These are phyloP conservation scores for Aspergillus baeticus DNA, from an alignment of 495 filamentous ascomycete species.

Conservation along the genomic window DNA sequence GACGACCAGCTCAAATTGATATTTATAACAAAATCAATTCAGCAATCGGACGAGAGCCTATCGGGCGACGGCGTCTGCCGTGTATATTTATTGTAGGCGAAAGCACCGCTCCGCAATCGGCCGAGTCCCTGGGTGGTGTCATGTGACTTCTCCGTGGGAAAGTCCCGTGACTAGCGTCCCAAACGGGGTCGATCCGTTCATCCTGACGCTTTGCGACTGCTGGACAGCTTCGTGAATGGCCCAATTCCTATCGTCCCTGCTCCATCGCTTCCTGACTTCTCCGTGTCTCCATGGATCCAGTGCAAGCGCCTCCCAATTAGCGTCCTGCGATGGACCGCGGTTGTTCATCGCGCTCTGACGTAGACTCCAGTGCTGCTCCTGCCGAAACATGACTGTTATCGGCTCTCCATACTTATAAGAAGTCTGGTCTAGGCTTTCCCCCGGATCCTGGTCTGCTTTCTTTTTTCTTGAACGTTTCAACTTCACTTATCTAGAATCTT, in stretches of 20 bases:
- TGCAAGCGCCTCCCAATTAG: background rate
- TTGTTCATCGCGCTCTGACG: constrained; percentile 29
- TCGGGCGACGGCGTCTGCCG: constrained; percentile 9
- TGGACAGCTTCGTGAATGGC: constrained; percentile 1
- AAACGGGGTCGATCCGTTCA: constrained; percentile 16
- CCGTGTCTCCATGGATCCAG: constrained; percentile 3
- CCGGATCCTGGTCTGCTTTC: constrained; percentile 3
- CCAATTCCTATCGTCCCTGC: constrained; percentile 9
- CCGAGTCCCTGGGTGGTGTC: constrained; percentile 21
- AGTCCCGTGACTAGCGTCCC: constrained; percentile 18
- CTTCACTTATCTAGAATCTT: background rate
- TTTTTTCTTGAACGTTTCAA: constrained; percentile 6
- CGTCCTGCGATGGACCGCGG: constrained; percentile 31
- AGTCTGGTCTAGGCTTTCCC: constrained; percentile 7
- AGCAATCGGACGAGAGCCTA: constrained; percentile 7
- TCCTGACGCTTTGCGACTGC: constrained; percentile 7
- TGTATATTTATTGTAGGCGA: background rate
- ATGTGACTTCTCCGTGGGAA: constrained; percentile 34
- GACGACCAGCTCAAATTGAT: background rate
- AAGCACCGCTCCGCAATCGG: constrained; percentile 24
- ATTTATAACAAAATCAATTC: background rate
- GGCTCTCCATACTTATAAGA: constrained; percentile 14
- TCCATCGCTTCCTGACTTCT: constrained; percentile 8
- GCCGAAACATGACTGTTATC: constrained; percentile 25
- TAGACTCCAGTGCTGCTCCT: constrained; percentile 26